Evolutionary conservation across 352 stramenopile genomes (phyloP).

Genomic region (Phytopythium helicoides): DNA sequence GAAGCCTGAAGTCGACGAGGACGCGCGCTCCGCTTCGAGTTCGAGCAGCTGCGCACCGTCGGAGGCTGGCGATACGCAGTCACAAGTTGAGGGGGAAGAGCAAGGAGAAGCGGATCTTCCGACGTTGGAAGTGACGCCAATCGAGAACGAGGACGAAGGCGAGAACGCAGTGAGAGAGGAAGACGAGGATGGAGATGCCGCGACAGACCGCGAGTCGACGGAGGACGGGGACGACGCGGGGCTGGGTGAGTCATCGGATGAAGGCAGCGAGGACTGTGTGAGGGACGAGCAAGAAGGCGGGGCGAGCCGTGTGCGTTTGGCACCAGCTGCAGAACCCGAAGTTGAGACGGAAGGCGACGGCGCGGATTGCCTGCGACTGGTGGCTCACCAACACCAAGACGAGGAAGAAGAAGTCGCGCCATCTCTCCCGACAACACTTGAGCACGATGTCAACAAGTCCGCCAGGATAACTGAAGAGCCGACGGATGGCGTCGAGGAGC

Average conservation of each 20-base stretch:
- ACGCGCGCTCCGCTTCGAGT: conserved; percentile 3
- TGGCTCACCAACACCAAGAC: too few species aligned
- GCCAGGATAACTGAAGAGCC: too few species aligned
- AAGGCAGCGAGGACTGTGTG: background rate
- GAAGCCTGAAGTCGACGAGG: background rate
- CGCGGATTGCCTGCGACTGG: too few species aligned
- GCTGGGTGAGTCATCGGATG: background rate
- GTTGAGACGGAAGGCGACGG: conserved; percentile 15
- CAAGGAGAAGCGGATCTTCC: background rate
- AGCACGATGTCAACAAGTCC: background rate
- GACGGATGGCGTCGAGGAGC: too few species aligned
- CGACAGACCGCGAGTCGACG: conserved; percentile 4
- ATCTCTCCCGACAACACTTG: too few species aligned
- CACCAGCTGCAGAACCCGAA: background rate
- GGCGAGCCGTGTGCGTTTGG: background rate
- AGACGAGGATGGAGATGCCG: background rate
- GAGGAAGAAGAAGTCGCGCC: too few species aligned
- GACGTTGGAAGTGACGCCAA: background rate
- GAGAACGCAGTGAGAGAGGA: background rate
- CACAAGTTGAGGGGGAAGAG: background rate
- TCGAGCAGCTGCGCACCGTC: conserved; percentile 6
- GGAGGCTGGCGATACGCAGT: too few species aligned
- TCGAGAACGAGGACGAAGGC: background rate
- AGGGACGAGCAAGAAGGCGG: background rate
- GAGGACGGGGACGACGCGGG: background rate